Percentiles rank a stretch among this genome's conserved stretches.
Evolutionary conservation across 345 rosid genomes (phyloP).

Genomic region (Eucalyptus tenuipes): DNA sequence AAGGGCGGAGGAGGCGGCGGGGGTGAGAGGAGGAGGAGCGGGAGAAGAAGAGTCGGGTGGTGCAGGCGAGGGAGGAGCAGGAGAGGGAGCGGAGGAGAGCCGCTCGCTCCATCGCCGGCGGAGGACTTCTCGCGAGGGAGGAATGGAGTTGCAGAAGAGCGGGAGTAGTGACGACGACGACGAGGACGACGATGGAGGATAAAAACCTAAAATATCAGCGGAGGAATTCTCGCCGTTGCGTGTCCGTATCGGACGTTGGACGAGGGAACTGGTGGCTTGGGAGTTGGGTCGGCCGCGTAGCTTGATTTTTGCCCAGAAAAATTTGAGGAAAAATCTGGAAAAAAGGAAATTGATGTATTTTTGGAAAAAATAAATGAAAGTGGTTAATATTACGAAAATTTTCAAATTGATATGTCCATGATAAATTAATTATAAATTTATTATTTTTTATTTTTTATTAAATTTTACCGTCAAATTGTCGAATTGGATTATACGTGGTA

Average conservation of each 20-base stretch:
- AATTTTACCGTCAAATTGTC: fast-evolving
- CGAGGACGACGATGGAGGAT: not conserved
- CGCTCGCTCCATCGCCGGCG: no score
- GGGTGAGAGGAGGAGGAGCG: constrained; percentile 19
- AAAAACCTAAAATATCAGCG: not conserved
- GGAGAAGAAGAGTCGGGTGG: constrained; percentile 14
- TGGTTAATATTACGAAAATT: no score
- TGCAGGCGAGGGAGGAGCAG: constrained; percentile 23
- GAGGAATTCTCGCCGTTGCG: not conserved
- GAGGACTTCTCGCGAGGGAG: constrained; percentile 10
- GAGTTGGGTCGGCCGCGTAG: not conserved
- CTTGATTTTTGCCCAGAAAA: not conserved
- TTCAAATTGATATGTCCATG: no score
- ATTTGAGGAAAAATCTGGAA: not conserved
- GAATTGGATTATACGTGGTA: fast-evolving
- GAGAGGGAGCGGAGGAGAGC: constrained; percentile 26
- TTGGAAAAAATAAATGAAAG: not conserved
- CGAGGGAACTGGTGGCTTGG: not conserved
- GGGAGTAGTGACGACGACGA: fast-evolving
- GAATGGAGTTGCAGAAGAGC: not conserved
- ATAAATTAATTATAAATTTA: no score
- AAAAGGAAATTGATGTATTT: not conserved
- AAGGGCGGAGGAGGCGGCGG: constrained; percentile 12
- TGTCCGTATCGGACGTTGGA: not conserved
- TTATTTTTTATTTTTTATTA: no score